Percentiles rank a stretch among this genome's conserved stretches.
Conservation (phyloP, 1,284 basidiomycete genomes). For the Ustilago loliicola region DNA sequence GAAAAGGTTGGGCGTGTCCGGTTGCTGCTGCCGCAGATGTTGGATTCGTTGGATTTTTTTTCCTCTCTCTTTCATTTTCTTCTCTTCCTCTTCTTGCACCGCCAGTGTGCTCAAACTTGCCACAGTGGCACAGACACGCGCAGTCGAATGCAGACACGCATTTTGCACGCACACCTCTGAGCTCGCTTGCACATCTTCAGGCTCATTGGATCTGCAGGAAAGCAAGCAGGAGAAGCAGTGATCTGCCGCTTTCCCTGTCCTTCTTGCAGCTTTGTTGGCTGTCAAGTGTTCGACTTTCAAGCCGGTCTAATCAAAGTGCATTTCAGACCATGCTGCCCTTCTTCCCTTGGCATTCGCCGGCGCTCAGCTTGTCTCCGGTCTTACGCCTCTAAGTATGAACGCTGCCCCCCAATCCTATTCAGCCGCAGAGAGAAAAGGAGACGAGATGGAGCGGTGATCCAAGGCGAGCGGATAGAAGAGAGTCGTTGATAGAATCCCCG, state of each 20-base stretch:
- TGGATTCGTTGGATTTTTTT: background rate
- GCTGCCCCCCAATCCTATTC: too few relatives aligned
- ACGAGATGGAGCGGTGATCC: background rate
- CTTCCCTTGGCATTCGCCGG: background rate
- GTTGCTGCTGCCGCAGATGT: conserved; percentile 2
- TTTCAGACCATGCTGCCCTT: background rate
- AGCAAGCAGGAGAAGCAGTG: background rate
- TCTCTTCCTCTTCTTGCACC: conserved; percentile 5
- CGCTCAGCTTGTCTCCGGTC: conserved; percentile 7
- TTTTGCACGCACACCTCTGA: background rate
- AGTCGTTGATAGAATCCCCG: background rate
- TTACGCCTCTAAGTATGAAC: background rate
- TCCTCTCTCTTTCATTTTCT: background rate
- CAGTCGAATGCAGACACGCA: conserved; percentile 12
- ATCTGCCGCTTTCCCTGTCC: conserved; percentile 5
- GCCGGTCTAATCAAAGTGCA: background rate
- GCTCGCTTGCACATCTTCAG: background rate
- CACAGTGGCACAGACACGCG: background rate
- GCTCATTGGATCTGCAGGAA: conserved; percentile 2
- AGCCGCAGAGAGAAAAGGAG: background rate
- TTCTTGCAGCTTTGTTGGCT: background rate
- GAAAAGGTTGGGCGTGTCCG: background rate
- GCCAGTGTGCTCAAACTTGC: conserved; percentile 6
- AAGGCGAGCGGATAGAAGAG: background rate
- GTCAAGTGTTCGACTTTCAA: background rate